A percentile compares a stretch with the other conserved stretches of the same genome.
phyloP scores from a whole-genome alignment of 169 alveolate genomes.

The Eimeria brunetti region DNA sequence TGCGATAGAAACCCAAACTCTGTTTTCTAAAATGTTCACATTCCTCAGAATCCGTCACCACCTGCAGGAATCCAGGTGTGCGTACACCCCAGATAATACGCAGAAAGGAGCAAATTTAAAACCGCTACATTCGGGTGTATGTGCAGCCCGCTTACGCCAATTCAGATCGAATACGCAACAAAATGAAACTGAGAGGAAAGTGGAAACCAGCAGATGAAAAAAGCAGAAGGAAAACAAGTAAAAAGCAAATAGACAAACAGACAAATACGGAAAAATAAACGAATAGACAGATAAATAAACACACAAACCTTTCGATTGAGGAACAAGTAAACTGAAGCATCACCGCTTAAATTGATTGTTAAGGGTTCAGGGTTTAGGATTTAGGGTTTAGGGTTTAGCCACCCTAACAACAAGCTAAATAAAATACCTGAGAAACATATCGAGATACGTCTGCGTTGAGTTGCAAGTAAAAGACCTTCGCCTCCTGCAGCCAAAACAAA shows the following conservation, averaged over 20 bases:
- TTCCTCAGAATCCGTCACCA: background rate
- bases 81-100: background rate
- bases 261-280: background rate
- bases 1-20: background rate
- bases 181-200: background rate
- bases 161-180: background rate
- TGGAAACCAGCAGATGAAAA: background rate
- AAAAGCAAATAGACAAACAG: background rate
- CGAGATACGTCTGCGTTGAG: conserved; percentile 29
- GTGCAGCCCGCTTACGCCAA: background rate
- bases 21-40: background rate
- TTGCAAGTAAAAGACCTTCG: conserved; percentile 21
- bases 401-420: background rate
- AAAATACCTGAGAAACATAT: background rate
- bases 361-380: background rate
- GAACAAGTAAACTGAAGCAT: background rate
- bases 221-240: background rate
- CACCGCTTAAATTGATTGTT: background rate
- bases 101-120: background rate
- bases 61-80: background rate
- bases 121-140: background rate
- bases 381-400: conserved; percentile 31
- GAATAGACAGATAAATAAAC: background rate
- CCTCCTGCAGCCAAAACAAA: conserved; percentile 19
- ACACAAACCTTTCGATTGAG: background rate